phyloP scores from a whole-genome alignment of 495 filamentous ascomycete genomes.

The Neurospora terricola region DNA sequence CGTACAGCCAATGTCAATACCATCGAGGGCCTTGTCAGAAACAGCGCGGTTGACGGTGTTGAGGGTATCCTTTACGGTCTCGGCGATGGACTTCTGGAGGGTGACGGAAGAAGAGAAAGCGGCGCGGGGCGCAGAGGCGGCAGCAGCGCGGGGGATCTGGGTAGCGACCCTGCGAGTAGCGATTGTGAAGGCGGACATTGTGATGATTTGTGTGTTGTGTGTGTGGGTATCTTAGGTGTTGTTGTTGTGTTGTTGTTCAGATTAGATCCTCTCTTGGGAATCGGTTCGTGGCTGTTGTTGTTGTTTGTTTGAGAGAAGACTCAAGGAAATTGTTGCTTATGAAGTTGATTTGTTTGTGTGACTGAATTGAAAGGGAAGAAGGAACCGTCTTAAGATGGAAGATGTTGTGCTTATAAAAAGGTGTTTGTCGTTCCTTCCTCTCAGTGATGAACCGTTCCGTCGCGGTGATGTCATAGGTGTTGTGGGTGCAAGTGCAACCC shows the following conservation, averaged over 20 bases:
- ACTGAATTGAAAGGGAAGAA: not conserved
- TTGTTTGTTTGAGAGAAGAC: not conserved
- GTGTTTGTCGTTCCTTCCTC: not conserved
- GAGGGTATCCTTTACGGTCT: constrained; percentile 41
- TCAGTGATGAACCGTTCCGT: not conserved
- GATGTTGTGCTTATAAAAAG: not conserved
- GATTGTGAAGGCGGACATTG: constrained; percentile 41
- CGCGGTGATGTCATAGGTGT: constrained; percentile 21
- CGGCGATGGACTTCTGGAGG: constrained; percentile 33
- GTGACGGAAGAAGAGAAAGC: constrained; percentile 34
- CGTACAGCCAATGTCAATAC: constrained; percentile 43
- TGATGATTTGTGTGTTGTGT: constrained; percentile 14
- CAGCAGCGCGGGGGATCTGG: constrained; percentile 11
- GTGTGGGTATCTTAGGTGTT: not conserved
- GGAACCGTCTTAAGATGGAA: not conserved
- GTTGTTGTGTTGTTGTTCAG: not conserved
- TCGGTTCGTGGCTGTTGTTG: not conserved
- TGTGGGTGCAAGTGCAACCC: not conserved
- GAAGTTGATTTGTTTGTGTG: not conserved
- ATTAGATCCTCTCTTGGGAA: not conserved
- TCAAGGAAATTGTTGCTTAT: too few relatives aligned
- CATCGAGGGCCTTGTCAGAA: constrained; percentile 45
- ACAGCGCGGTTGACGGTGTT: constrained; percentile 43
- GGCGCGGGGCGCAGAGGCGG: constrained; percentile 19
- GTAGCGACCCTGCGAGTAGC: constrained; percentile 28